Evolutionary conservation across 2,329 filamentous ascomycete genomes (phyloP).

Genomic region (Calonectria pseudoreteaudii): DNA sequence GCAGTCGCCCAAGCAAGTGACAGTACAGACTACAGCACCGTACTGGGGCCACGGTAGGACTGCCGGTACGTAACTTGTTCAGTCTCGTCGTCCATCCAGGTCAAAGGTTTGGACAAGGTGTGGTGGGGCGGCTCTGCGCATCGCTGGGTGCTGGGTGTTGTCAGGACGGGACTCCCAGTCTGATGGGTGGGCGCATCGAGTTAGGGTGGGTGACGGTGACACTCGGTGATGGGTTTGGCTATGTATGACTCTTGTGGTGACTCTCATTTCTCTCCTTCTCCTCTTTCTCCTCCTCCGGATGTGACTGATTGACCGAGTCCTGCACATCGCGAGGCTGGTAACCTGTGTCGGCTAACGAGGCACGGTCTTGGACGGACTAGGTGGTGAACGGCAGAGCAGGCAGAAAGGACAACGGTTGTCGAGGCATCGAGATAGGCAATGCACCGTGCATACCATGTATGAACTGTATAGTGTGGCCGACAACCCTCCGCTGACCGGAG

Average conservation of each 20-base stretch:
- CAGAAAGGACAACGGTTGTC: neutral
- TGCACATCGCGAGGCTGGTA: neutral
- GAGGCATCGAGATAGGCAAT: constrained; percentile 10
- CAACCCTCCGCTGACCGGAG: neutral
- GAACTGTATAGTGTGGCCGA: neutral
- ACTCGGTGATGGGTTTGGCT: neutral
- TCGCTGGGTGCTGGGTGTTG: constrained; percentile 3
- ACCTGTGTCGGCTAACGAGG: neutral
- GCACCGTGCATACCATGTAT: constrained; percentile 4
- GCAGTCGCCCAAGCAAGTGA: neutral
- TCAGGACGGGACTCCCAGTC: neutral
- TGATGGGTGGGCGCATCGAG: neutral
- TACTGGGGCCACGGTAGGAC: neutral
- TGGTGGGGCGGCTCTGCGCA: constrained; percentile 7
- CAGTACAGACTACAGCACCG: neutral
- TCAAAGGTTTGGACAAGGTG: neutral
- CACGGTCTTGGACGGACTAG: neutral
- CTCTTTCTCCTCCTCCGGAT: neutral
- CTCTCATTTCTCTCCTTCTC: neutral
- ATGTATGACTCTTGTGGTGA: constrained; percentile 18
- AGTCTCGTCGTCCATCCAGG: constrained; percentile 7
- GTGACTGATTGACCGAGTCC: constrained; percentile 7
- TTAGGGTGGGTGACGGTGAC: neutral
- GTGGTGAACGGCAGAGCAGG: constrained; percentile 5
- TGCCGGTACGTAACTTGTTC: neutral